These are phyloP conservation scores for Cyberlindnera maclurae DNA, from an alignment of 805 yeast species.

Conservation along the genomic window DNA sequence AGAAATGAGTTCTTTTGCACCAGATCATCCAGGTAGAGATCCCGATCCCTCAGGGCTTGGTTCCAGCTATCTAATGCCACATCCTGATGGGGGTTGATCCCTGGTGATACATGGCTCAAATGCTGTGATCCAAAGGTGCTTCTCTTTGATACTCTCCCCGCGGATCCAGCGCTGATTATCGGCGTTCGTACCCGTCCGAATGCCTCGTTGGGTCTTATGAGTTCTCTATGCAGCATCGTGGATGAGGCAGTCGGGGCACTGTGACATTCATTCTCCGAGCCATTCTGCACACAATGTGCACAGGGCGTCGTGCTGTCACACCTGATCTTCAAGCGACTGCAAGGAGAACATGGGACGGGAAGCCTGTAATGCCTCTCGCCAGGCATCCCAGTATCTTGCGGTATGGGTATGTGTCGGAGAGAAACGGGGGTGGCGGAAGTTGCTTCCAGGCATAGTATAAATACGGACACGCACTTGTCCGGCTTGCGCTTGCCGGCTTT, in stretches of 20 bases:
- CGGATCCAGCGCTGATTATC: neutral
- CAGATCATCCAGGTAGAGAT: constrained; percentile 5
- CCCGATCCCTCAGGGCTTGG: neutral
- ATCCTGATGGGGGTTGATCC: neutral
- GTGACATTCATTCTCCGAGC: constrained; percentile 13
- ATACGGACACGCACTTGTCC: too few species aligned
- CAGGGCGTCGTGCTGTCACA: constrained; percentile 18
- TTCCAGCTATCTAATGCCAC: neutral
- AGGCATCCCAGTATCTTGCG: too few species aligned
- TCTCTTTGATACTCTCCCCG: too few species aligned
- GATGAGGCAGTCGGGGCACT: constrained; percentile 11
- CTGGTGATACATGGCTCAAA: too few species aligned
- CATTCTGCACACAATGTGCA: constrained; percentile 11
- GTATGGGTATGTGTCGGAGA: too few species aligned
- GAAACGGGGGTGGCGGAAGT: too few species aligned
- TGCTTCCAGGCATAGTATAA: too few species aligned
- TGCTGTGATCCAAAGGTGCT: too few species aligned
- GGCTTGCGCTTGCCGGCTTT: too few species aligned
- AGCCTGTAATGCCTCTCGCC: too few species aligned
- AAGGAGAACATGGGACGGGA: constrained; percentile 13
- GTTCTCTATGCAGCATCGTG: constrained; percentile 15
- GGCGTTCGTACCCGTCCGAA: constrained; percentile 14
- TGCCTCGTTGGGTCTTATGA: constrained; percentile 13
- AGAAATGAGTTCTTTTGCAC: constrained; percentile 3
- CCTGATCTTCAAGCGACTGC: constrained; percentile 14